Evolutionary conservation across 1,284 basidiomycete genomes (phyloP), one percentile per base, ranked within the genome.

Genomic region (Ceratobasidium sp.): DNA sequence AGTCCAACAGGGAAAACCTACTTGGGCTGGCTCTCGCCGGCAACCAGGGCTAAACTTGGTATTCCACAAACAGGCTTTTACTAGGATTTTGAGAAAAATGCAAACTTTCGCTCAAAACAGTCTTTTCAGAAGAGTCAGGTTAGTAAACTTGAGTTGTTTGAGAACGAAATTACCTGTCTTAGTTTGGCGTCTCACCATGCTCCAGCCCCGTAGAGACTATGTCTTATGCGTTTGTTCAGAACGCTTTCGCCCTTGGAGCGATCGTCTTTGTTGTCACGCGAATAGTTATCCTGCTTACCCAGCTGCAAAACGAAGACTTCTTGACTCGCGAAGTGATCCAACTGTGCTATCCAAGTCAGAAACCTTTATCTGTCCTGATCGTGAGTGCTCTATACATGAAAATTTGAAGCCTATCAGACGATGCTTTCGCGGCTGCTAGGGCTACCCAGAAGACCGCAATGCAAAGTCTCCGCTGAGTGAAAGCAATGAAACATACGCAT

Each of bases 171-270:
- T 51, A 16, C 41, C 16, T 7, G 5, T 22, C 16, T 16, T 13
- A 41, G 29, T 2, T 22, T 39, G 22, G 4, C 11, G 24, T 31
- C 14, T 62, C 11, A n/a, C 2, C 6, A 51, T 19, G 24, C 13
- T 5, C 22, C 24, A 68, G 65, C 53, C 65, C 65, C 1, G 65
- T 68, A 19, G 65, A 68, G 39, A 68, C 65, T 3, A 22, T 11
- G 22, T 1, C 41, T 9, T 54, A 68, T 11, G 65, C 51, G 2
- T 1, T 58, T 22, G n/a, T 56, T 43, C 65, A 68, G 34, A 51
- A 68, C 51, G 14, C 29, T 24, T 54, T 56, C 43, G 31, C 51
- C 2, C 8, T 68, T 2, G 13, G n/a, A 1, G 65, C 65, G 14
- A 19, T 68, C 19, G 49, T 19, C 19, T 22, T 68, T 11, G 11